A percentile compares a stretch with the other conserved stretches of the same genome.
phyloP scores from a whole-genome alignment of 140 eudicot species.

The Bidens hawaiensis region DNA sequence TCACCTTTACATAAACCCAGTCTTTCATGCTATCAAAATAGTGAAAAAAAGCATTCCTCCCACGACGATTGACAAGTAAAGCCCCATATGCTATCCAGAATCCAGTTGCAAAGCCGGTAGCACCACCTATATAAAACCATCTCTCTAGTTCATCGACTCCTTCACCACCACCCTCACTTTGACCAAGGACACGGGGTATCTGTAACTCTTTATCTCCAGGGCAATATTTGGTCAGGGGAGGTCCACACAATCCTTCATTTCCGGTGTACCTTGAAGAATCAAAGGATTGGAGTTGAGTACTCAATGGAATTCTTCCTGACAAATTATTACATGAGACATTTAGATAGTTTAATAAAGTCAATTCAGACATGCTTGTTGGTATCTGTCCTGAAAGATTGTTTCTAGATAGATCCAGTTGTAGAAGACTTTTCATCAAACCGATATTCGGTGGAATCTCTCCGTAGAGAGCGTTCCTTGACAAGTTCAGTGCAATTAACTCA shows the following conservation, averaged over 20 bases:
- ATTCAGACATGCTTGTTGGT: not conserved
- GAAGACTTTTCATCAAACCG: not conserved
- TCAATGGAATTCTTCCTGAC: not conserved
- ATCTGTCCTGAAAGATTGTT: slow-evolving; percentile 3
- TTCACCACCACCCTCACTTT: not conserved
- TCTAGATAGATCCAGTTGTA: not conserved
- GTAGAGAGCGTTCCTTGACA: not conserved
- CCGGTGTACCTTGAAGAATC: not conserved
- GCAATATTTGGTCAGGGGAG: not conserved
- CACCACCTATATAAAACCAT: not conserved
- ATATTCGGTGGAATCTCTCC: not conserved
- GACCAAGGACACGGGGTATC: not conserved
- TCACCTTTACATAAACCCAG: not conserved
- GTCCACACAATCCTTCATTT: slow-evolving; percentile 5
- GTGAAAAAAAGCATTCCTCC: slow-evolving; percentile 3
- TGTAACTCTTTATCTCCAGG: slow-evolving; percentile 7
- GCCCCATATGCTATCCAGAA: not conserved
- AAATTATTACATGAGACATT: not conserved
- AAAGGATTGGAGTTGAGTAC: not conserved
- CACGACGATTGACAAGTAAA: not conserved
- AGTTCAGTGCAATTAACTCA: not conserved
- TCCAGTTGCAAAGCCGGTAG: slow-evolving; percentile 11
- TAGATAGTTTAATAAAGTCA: not conserved
- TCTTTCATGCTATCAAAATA: not conserved
- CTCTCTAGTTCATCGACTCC: not conserved